These are phyloP conservation scores for Hirsutella thompsonii DNA, from an alignment of 2,329 filamentous ascomycete species.

Conservation along the genomic window DNA sequence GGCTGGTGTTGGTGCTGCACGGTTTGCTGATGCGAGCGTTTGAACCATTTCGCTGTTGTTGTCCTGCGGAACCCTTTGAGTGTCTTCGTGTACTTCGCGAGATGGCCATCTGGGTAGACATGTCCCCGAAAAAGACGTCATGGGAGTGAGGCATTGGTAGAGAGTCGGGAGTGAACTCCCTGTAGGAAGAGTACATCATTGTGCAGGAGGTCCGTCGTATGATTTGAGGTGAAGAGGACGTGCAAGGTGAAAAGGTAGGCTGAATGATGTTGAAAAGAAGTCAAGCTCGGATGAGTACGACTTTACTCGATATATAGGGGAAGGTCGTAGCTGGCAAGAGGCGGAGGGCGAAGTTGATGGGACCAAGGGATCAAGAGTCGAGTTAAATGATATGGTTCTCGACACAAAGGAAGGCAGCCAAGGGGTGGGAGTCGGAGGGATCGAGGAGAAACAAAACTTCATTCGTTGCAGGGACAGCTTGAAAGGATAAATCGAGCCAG, in stretches of 20 bases:
- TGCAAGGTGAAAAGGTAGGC: not conserved
- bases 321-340: not conserved
- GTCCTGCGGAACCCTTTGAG: conserved; percentile 34
- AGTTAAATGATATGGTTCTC: conserved; percentile 17
- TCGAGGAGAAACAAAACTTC: conserved; percentile 17
- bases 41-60: conserved; percentile 32
- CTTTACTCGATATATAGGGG: not conserved
- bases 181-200: conserved; percentile 19
- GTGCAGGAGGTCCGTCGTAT: not conserved
- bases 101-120: conserved; percentile 36
- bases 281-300: not conserved
- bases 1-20: conserved; percentile 56
- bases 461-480: conserved; percentile 15
- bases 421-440: conserved; percentile 14
- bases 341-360: not conserved
- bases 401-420: conserved; percentile 7
- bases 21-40: conserved; percentile 52
- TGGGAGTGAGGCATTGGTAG: conserved; percentile 14
- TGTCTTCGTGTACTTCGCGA: conserved; percentile 32
- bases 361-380: conserved; percentile 9
- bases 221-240: not conserved
- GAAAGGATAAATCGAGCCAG: conserved; percentile 22
- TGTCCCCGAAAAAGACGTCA: conserved; percentile 35
- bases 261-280: not conserved
- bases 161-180: conserved; percentile 11